Conservation (phyloP, 1,284 basidiomycete genomes). For the Cryptococcus depauperatus region DNA sequence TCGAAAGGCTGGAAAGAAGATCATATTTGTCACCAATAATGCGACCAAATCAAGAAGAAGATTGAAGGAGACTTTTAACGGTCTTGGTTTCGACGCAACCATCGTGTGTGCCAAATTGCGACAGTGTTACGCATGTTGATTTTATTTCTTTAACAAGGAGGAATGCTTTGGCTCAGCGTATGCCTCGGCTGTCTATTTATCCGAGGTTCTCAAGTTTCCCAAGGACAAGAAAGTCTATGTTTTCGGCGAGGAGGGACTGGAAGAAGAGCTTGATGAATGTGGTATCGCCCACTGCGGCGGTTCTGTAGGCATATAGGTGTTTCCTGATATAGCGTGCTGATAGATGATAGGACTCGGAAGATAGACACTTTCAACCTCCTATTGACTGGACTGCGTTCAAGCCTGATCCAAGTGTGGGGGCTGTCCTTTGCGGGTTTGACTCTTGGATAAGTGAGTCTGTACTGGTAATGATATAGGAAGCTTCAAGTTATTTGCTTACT, state of each 20-base stretch:
- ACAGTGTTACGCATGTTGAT: background rate
- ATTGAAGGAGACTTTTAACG: constrained; percentile 86
- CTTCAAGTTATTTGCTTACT: background rate
- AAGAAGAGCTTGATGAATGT: constrained; percentile 81
- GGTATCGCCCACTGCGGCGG: constrained; percentile 77
- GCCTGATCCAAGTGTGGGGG: constrained; percentile 70
- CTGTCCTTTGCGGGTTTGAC: constrained; percentile 82
- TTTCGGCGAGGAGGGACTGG: constrained; percentile 83
- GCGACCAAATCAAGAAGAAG: constrained; percentile 83
- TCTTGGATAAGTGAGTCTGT: constrained; percentile 37
- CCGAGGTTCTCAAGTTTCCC: constrained; percentile 77
- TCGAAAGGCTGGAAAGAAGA: constrained; percentile 63
- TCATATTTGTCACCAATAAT: constrained; percentile 96
- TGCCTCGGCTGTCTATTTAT: constrained; percentile 86
- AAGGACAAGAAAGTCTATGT: constrained; percentile 93
- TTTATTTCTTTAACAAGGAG: constrained; percentile 50
- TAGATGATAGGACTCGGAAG: constrained; percentile 61
- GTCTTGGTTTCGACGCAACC: constrained; percentile 54
- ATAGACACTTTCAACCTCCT: constrained; percentile 67
- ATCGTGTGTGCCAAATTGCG: constrained; percentile 2
- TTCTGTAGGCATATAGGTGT: constrained; percentile 54
- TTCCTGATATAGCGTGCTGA: background rate
- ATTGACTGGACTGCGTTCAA: constrained; percentile 60
- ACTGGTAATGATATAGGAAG: background rate
- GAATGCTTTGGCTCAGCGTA: constrained; percentile 96